Conservation (phyloP, 169 alveolate species). For the Plasmodium knowlesi region DNA sequence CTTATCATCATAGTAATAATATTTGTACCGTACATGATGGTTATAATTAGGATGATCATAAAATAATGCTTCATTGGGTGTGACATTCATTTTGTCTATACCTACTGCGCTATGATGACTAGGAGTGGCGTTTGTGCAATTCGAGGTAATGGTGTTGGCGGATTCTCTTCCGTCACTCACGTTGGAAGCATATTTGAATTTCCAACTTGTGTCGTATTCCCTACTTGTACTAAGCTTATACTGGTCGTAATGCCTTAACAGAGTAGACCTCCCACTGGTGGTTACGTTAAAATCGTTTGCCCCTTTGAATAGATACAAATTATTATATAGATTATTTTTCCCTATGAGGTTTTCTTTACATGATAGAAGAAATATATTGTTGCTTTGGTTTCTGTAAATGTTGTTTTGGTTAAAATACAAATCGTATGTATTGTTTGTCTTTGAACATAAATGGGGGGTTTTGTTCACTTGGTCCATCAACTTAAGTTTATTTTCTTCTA, state of each 20-base stretch:
- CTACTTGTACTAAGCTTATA: not conserved
- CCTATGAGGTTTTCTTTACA: not conserved
- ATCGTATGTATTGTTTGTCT: conserved; percentile 1
- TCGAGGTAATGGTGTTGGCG: not conserved
- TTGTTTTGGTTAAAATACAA: not conserved
- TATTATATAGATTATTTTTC: not conserved
- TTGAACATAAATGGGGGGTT: not conserved
- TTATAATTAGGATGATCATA: not conserved
- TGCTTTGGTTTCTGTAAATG: not conserved
- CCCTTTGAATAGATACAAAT: not conserved
- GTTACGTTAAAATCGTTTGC: not conserved
- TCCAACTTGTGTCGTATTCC: not conserved
- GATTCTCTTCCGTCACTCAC: not conserved
- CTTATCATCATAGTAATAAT: conserved; percentile 6
- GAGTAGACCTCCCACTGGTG: not conserved
- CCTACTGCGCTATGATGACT: not conserved
- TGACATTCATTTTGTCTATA: not conserved
- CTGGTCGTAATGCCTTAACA: not conserved
- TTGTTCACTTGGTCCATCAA: not conserved
- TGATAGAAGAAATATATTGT: not conserved
- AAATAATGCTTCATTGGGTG: not conserved
- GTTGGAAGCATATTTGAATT: not conserved
- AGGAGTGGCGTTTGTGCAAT: not conserved
- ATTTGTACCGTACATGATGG: not conserved
- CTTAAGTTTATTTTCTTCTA: not conserved